phyloP scores from a whole-genome alignment of 2,329 filamentous ascomycete genomes.

The Paecilomyces sp. region DNA sequence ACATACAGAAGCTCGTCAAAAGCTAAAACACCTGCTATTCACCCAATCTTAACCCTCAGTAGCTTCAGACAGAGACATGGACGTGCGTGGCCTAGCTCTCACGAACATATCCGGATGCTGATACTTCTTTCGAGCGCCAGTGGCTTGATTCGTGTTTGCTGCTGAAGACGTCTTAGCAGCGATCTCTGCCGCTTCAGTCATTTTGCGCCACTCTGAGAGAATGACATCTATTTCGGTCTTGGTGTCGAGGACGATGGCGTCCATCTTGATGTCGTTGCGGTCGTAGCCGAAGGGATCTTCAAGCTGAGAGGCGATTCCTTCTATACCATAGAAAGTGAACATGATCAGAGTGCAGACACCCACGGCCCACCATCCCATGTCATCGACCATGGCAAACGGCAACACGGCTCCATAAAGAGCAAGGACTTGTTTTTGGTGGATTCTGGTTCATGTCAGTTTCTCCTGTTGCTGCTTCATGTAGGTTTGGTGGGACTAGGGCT shows the following conservation, averaged over 20 bases:
- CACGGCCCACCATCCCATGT: slow-evolving; percentile 57
- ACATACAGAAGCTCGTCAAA: background rate
- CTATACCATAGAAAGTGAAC: slow-evolving; percentile 59
- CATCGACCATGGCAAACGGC: slow-evolving; percentile 56
- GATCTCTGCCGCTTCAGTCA: background rate
- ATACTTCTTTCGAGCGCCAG: slow-evolving; percentile 7
- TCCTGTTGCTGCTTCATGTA: background rate
- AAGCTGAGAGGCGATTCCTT: slow-evolving; percentile 56
- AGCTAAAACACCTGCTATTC: background rate
- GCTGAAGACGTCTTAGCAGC: background rate
- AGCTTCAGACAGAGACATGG: background rate
- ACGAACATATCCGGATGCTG: slow-evolving; percentile 14
- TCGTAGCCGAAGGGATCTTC: slow-evolving; percentile 63
- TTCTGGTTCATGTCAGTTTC: slow-evolving; percentile 29
- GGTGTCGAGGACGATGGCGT: slow-evolving; percentile 56
- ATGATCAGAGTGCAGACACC: slow-evolving; percentile 53
- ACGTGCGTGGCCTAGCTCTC: background rate
- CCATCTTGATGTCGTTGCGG: slow-evolving; percentile 61
- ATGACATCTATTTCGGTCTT: slow-evolving; percentile 52
- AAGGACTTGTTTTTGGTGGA: slow-evolving; percentile 58
- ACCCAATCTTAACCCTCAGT: background rate
- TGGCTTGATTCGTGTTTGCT: background rate
- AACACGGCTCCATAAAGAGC: slow-evolving; percentile 54
- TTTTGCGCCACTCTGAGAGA: slow-evolving; percentile 50
- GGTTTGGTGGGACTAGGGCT: background rate